phyloP scores from a whole-genome alignment of 192 early-diverging fungal species.

The Chytriomyces sp. region DNA sequence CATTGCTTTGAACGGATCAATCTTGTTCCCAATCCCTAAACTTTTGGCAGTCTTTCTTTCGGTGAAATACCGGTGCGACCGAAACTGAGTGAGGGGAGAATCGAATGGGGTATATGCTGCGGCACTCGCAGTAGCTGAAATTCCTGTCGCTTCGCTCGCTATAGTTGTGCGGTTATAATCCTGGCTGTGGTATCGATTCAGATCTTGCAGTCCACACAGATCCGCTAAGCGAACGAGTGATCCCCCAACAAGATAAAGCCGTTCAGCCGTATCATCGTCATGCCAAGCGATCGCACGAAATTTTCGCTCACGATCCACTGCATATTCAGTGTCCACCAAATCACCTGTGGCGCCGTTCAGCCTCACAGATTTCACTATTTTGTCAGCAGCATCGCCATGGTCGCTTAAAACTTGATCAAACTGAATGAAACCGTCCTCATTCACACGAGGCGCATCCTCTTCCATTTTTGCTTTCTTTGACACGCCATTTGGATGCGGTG shows the following conservation, averaged over 20 bases:
- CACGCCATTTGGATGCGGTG: neutral
- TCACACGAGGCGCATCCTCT: neutral
- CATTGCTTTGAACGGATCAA: constrained; percentile 16
- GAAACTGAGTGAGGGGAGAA: constrained; percentile 7
- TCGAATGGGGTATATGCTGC: constrained; percentile 10
- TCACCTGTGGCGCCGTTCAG: neutral
- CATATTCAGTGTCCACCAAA: neutral
- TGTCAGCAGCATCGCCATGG: neutral
- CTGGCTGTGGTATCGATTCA: neutral
- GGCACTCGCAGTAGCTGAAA: neutral
- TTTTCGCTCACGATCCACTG: constrained; percentile 3
- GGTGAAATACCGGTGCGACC: constrained; percentile 22
- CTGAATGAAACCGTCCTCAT: constrained; percentile 20
- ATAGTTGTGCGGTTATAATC: too few species aligned
- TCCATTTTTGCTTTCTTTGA: neutral
- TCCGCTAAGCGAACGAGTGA: neutral
- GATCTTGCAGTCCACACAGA: constrained; percentile 13
- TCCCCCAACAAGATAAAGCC: constrained; percentile 6
- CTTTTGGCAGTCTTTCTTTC: neutral
- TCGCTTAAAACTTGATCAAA: neutral
- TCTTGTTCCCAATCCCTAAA: constrained; percentile 16
- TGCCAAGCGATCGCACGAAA: constrained; percentile 12
- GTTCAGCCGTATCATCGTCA: neutral
- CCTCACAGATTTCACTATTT: neutral
- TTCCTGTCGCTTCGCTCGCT: neutral